These are phyloP conservation scores for Pythium grandisporangium DNA, from an alignment of 352 stramenopile species.

Conservation along the genomic window DNA sequence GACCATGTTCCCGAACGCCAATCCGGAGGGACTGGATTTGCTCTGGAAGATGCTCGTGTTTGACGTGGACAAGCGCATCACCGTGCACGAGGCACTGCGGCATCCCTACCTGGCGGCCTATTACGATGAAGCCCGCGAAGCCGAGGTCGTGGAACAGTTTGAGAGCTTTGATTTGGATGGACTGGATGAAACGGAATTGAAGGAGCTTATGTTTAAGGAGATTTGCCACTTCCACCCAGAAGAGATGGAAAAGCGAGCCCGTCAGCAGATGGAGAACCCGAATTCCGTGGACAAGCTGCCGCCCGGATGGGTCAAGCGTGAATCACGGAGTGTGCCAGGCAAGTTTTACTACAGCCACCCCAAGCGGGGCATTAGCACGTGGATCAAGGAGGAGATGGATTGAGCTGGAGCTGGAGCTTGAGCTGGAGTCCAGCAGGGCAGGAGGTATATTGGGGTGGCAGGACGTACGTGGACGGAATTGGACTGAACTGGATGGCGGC, in stretches of 20 bases:
- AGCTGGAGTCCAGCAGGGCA: no score
- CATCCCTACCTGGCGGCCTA: conserved; percentile 94
- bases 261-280: conserved; percentile 61
- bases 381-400: conserved; percentile 83
- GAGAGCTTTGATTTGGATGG: conserved; percentile 83
- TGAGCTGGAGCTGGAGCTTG: no score
- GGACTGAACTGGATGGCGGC: no score
- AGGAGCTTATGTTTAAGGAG: conserved; percentile 89
- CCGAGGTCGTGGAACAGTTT: conserved; percentile 58
- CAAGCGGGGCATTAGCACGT: conserved; percentile 85
- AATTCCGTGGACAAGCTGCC: conserved; percentile 65
- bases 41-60: conserved; percentile 87
- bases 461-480: no score
- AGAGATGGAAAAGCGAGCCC: conserved; percentile 84
- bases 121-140: conserved; percentile 73
- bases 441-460: no score
- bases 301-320: conserved; percentile 77
- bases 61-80: conserved; percentile 94
- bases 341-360: conserved; percentile 89
- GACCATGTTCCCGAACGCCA: conserved; percentile 81
- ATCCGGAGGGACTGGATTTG: conserved; percentile 73
- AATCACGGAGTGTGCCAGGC: conserved; percentile 74
- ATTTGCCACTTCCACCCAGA: conserved; percentile 85
- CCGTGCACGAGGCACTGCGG: conserved; percentile 91
- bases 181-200: conserved; percentile 73